Evolutionary conservation across 306 rosid species (phyloP), one percentile per base, ranked within the genome.

Genomic region (Datisca glomerata): DNA sequence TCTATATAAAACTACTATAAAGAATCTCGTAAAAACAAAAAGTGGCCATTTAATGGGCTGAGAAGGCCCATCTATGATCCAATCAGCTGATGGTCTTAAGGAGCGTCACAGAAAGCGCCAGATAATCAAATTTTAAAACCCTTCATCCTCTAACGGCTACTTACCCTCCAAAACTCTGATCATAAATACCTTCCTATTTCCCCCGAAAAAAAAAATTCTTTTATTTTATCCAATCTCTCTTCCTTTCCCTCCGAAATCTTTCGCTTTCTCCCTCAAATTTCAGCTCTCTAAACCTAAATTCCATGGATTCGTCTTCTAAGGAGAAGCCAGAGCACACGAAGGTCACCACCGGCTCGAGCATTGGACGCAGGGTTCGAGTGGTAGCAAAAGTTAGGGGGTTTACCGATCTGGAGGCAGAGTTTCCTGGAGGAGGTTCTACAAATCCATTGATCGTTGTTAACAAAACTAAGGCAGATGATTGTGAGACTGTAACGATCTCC

Each of bases 401-500:
- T 14, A 8, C 70, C 2, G 51, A 6, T 54, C 41, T 35, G 18
- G 73, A 57, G 15, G 49, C 57, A 0, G 64, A 69, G 18, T 8
- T 23, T 1, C 35, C 35, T 7, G 2, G 41, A 18, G 66, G 25
- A 7, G 11, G 12, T 46, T 56, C 79, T 10, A 27, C 60, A 1
- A 43, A 31, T 5, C 70, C 70, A 0, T 83, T 80, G 93, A 40
- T 87, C 38, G 69, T 72, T 0, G 83, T 74, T 32, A 72, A 74
- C 51, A 73, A 57, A 51, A 67, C 84, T 18, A n/a, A 6, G 4
- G 70, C 66, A 1, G 78, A 65, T 23, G 56, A 16, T 13, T 72
- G 73, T 0, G 78, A 69, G 17, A 43, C 63, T 15, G 79, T 79
- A 39, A 28, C 65, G 2, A 49, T 87, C 41, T 61, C 85, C 11